These are phyloP conservation scores for Pholiota adiposa DNA, from an alignment of 1,284 basidiomycete species.

Conservation along the genomic window DNA sequence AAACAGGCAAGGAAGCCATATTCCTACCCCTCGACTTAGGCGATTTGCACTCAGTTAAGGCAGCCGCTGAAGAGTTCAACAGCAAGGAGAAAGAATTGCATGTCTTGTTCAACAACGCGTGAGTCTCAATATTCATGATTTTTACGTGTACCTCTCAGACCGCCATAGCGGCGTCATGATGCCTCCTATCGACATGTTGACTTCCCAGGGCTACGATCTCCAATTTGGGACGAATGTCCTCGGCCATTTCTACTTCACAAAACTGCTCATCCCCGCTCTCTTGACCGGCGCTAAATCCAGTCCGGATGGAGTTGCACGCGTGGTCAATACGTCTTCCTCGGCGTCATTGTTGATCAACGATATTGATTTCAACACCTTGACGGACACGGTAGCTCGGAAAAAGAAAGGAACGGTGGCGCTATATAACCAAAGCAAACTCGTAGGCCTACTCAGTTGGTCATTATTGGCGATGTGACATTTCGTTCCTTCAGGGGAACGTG, in stretches of 20 bases:
- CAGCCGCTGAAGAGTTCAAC: constrained; percentile 4
- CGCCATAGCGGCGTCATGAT: constrained; percentile 45
- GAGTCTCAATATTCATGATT: constrained; percentile 7
- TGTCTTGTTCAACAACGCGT: constrained; percentile 58
- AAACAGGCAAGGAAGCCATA: constrained; percentile 2
- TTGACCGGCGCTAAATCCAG: background rate
- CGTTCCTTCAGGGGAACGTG: constrained; percentile 47
- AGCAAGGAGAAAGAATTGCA: constrained; percentile 52
- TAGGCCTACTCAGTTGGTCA: too few species aligned
- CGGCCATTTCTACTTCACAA: background rate
- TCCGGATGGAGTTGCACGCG: background rate
- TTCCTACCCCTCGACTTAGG: background rate
- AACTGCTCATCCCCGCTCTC: background rate
- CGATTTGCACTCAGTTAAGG: background rate
- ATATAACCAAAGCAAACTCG: constrained; percentile 54
- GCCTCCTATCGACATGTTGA: constrained; percentile 22
- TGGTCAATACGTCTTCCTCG: constrained; percentile 30
- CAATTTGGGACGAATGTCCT: background rate
- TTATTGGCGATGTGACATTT: too few species aligned
- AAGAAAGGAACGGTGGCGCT: constrained; percentile 31
- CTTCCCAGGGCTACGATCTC: background rate
- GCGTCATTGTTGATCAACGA: constrained; percentile 29
- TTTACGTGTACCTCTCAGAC: background rate
- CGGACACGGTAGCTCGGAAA: constrained; percentile 31
- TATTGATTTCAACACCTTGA: constrained; percentile 37